phyloP scores from a whole-genome alignment of 2,329 filamentous ascomycete species.

The Canariomyces notabilis region DNA sequence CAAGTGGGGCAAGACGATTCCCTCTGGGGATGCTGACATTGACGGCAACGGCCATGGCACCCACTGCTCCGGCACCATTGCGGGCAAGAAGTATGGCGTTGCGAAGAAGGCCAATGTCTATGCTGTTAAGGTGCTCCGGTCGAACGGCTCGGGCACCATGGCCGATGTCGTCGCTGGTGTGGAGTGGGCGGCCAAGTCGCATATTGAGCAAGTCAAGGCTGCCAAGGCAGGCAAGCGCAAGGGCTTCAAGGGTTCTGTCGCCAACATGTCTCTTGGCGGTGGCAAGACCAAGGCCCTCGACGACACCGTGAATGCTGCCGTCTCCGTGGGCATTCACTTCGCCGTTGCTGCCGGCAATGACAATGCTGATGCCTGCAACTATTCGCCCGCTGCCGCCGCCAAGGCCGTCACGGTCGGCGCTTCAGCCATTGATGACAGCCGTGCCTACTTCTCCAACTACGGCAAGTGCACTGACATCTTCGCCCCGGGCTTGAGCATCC shows the following conservation, averaged over 20 bases:
- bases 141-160: conserved; percentile 97
- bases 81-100: conserved; percentile 98
- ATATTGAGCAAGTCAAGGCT: conserved; percentile 67
- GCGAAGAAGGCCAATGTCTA: conserved; percentile 98
- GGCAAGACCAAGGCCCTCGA: conserved; percentile 93
- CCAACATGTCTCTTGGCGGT: conserved; percentile 99
- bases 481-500: conserved; percentile 91
- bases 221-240: conserved; percentile 87
- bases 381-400: conserved; percentile 88
- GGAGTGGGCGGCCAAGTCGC: conserved; percentile 81
- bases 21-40: conserved; percentile 71
- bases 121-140: conserved; percentile 96
- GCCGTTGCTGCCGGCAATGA: conserved; percentile 98
- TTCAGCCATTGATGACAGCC: conserved; percentile 86
- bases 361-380: conserved; percentile 98
- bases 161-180: conserved; percentile 98
- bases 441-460: conserved; percentile 99
- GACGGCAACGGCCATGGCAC: conserved; percentile 99
- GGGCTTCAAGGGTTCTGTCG: conserved; percentile 97
- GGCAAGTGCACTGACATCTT: conserved; percentile 99
- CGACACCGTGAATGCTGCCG: conserved; percentile 87
- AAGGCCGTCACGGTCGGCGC: conserved; percentile 95
- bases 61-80: conserved; percentile 97
- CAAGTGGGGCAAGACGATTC: conserved; percentile 95
- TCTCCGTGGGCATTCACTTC: conserved; percentile 89